A percentile compares a stretch with the other conserved stretches of the same genome.
Evolutionary conservation across 2,329 filamentous ascomycete genomes (phyloP).

Genomic region (Colletotrichum tofieldiae): DNA sequence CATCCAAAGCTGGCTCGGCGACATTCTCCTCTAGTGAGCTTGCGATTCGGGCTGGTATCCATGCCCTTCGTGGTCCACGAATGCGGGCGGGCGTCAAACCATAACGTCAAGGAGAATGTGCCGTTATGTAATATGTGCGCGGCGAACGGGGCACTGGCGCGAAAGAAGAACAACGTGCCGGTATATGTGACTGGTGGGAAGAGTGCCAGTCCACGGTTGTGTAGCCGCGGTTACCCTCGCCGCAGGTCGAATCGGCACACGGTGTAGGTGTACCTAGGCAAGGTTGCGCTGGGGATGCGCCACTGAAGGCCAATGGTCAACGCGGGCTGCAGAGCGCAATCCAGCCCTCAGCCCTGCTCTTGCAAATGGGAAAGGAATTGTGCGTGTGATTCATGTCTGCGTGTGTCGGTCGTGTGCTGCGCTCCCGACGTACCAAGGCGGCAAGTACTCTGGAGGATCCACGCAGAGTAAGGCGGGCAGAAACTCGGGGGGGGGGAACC

Average conservation of each 20-base stretch:
- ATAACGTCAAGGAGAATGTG: not conserved
- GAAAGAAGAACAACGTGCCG: too few species aligned
- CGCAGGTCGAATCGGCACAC: not conserved
- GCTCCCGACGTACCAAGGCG: not conserved
- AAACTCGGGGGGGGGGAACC: not conserved
- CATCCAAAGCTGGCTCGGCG: not conserved
- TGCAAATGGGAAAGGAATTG: conserved; percentile 15
- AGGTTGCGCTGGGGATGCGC: not conserved
- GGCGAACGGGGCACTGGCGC: too few species aligned
- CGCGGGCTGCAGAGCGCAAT: conserved; percentile 1
- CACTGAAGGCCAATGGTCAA: not conserved
- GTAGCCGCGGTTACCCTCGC: conserved; percentile 25
- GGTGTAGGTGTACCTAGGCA: not conserved
- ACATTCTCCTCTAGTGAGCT: not conserved
- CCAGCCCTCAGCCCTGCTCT: conserved; percentile 13
- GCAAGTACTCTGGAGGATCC: not conserved
- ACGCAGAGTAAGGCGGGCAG: not conserved
- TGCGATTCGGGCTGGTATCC: not conserved
- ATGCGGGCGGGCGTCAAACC: not conserved
- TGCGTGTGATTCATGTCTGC: conserved; percentile 11
- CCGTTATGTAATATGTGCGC: not conserved
- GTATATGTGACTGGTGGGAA: not conserved
- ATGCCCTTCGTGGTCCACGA: not conserved
- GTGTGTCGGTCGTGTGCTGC: not conserved
- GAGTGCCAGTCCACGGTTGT: conserved; percentile 1